Conservation (phyloP, 257 asterid species). For the Cruciata laevipes region DNA sequence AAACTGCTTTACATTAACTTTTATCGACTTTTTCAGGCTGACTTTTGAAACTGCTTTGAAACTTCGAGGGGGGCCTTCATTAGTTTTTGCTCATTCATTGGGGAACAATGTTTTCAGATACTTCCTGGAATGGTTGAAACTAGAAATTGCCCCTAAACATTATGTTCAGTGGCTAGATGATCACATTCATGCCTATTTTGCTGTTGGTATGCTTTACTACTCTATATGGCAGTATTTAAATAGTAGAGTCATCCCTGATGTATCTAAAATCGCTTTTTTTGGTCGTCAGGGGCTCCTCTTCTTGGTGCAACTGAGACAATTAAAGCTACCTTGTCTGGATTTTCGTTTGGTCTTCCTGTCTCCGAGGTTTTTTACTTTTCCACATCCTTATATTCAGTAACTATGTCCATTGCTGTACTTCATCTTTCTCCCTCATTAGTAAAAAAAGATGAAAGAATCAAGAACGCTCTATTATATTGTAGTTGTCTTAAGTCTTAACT, state of each 20-base stretch:
- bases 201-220: constrained; percentile 71
- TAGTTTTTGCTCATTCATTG: constrained; percentile 94
- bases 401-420: neutral
- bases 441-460: neutral
- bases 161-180: constrained; percentile 83
- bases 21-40: constrained; percentile 51
- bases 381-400: neutral
- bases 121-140: constrained; percentile 97
- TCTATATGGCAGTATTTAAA: constrained; percentile 14
- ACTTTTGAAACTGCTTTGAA: constrained; percentile 96
- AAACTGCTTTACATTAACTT: neutral
- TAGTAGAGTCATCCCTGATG: constrained; percentile 10
- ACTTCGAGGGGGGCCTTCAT: constrained; percentile 93
- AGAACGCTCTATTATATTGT: neutral
- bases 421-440: neutral
- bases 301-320: constrained; percentile 84
- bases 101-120: constrained; percentile 98
- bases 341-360: constrained; percentile 85
- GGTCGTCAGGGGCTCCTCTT: constrained; percentile 80
- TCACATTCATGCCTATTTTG: constrained; percentile 96
- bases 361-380: constrained; percentile 62
- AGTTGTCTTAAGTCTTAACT: neutral
- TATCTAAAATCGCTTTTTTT: constrained; percentile 17
- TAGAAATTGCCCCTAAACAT: constrained; percentile 89
- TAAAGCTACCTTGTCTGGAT: constrained; percentile 76